phyloP scores from a whole-genome alignment of 345 rosid genomes.

The Salix dunnii region DNA sequence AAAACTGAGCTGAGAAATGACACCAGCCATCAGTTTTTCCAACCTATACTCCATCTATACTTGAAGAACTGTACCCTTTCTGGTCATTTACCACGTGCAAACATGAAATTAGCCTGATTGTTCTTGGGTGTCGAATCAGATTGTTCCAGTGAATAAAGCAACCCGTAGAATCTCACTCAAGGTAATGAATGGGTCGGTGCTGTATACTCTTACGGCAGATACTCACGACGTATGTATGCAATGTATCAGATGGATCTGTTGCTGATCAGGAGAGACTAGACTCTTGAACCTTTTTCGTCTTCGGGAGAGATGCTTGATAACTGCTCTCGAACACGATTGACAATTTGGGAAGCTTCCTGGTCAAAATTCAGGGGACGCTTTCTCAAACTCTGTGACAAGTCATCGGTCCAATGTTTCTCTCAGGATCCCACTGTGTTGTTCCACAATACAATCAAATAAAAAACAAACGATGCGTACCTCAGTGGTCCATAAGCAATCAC shows the following conservation, averaged over 20 bases:
- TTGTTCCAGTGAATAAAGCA: not conserved
- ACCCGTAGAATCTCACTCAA: not conserved
- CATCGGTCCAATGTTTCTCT: not conserved
- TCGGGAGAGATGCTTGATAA: slow-evolving; percentile 37
- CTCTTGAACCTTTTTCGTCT: slow-evolving; percentile 43
- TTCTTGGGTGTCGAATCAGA: not conserved
- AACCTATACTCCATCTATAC: too few relatives aligned
- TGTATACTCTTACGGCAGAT: not conserved
- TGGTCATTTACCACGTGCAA: too few relatives aligned
- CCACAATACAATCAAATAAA: not conserved
- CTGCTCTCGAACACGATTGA: slow-evolving; percentile 49
- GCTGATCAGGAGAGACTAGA: slow-evolving; percentile 28
- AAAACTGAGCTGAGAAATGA: too few relatives aligned
- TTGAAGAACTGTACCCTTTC: too few relatives aligned
- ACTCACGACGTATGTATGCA: not conserved
- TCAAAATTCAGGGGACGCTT: slow-evolving; percentile 51
- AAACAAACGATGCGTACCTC: slow-evolving; percentile 49
- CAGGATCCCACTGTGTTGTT: not conserved
- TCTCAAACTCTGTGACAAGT: slow-evolving; percentile 56
- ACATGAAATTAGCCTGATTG: not conserved
- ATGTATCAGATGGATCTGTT: not conserved
- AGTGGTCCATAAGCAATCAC: slow-evolving; percentile 84
- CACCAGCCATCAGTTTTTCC: too few relatives aligned
- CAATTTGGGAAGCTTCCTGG: slow-evolving; percentile 53
- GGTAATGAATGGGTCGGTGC: not conserved